A percentile compares a stretch with the other conserved stretches of the same genome.
Evolutionary conservation across 78 protist genomes (phyloP).

Genomic region (Pelomyxa schiedti): DNA sequence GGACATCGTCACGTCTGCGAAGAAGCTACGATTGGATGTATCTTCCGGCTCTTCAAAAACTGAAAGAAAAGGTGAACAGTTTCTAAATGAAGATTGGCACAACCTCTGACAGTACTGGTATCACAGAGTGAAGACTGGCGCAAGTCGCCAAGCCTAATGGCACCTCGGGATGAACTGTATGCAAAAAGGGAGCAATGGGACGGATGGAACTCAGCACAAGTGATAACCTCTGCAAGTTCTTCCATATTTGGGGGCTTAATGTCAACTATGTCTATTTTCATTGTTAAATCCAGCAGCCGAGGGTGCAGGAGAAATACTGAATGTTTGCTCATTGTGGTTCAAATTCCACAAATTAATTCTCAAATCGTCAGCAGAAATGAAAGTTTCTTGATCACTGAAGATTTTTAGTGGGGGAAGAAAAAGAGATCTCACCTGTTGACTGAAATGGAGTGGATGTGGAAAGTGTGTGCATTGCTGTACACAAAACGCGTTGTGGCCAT

Average conservation of each 20-base stretch:
- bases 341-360: slow-evolving; percentile 95
- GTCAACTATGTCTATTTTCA: slow-evolving; percentile 72
- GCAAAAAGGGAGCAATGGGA: slow-evolving; percentile 56
- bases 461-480: slow-evolving; percentile 91
- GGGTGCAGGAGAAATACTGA: slow-evolving; percentile 33
- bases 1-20: slow-evolving; percentile 78
- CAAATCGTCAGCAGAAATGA: slow-evolving; percentile 92
- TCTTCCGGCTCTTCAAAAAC: slow-evolving; percentile 53
- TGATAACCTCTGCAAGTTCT: slow-evolving; percentile 93
- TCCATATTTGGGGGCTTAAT: slow-evolving; percentile 96
- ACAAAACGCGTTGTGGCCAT: slow-evolving; percentile 54
- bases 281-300: background rate
- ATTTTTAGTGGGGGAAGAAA: slow-evolving; percentile 47
- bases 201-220: slow-evolving; percentile 90
- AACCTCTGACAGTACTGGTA: slow-evolving; percentile 47
- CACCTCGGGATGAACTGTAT: slow-evolving; percentile 75
- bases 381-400: slow-evolving; percentile 70
- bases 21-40: slow-evolving; percentile 55
- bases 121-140: slow-evolving; percentile 73
- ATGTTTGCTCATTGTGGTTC: slow-evolving; percentile 26
- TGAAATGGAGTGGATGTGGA: slow-evolving; percentile 92
- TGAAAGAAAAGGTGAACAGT: background rate
- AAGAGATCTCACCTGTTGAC: slow-evolving; percentile 37
- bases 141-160: slow-evolving; percentile 63
- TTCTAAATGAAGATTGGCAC: slow-evolving; percentile 8